These are phyloP conservation scores for Saccharomycopsis oosterbeekiorum DNA, from an alignment of 805 yeast genomes.

Conservation along the genomic window DNA sequence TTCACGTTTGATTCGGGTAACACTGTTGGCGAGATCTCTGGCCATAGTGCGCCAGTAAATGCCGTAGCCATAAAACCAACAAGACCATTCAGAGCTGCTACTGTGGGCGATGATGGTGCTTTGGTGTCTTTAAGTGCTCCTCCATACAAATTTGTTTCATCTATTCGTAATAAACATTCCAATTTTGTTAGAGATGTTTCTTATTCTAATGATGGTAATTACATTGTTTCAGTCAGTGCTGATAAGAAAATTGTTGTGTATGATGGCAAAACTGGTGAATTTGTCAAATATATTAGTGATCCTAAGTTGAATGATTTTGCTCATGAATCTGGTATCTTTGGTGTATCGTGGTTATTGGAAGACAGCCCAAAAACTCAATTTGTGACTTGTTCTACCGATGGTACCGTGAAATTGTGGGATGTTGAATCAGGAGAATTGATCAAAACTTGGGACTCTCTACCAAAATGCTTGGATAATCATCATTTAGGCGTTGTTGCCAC, in stretches of 20 bases:
- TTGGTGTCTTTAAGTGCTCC: constrained; percentile 85
- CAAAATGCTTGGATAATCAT: constrained; percentile 47
- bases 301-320: constrained; percentile 28
- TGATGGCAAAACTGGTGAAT: constrained; percentile 84
- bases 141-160: constrained; percentile 76
- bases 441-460: constrained; percentile 41
- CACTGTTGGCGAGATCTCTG: constrained; percentile 92
- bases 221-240: constrained; percentile 71
- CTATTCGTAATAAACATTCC: constrained; percentile 64
- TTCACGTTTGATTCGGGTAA: constrained; percentile 93
- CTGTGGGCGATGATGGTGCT: constrained; percentile 83
- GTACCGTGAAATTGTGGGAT: constrained; percentile 58
- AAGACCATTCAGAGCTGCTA: constrained; percentile 88
- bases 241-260: constrained; percentile 71
- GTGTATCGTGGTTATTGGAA: constrained; percentile 55
- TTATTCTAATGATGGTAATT: constrained; percentile 73
- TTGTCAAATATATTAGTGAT: constrained; percentile 37
- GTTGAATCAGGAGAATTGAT: constrained; percentile 33
- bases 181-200: constrained; percentile 74
- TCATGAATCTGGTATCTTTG: constrained; percentile 77
- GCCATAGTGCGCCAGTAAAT: constrained; percentile 77
- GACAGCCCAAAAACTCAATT: constrained; percentile 38
- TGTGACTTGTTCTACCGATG: constrained; percentile 81
- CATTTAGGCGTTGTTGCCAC: constrained; percentile 72
- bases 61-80: constrained; percentile 76